phyloP scores from a whole-genome alignment of 108 stramenopile genomes.

The Halocafeteria seosinensis region DNA sequence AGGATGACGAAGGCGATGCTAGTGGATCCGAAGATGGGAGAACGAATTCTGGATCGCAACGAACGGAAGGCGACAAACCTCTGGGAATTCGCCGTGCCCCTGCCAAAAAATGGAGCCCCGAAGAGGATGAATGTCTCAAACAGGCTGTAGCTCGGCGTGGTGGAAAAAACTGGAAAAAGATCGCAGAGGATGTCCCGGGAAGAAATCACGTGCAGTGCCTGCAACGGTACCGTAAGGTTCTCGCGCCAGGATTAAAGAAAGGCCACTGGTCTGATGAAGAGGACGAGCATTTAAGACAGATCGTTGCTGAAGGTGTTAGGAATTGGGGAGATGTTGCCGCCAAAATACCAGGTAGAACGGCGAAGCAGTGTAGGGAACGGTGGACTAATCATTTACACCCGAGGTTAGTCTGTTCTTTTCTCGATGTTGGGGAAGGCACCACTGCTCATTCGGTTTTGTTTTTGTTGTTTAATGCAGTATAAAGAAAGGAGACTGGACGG shows the following conservation, averaged over 20 bases:
- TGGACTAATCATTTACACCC: conserved; percentile 77
- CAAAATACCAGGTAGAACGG: conserved; percentile 75
- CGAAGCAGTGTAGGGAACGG: conserved; percentile 94
- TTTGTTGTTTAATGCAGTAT: too few species aligned
- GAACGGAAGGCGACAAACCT: too few species aligned
- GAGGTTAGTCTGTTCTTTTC: too few species aligned
- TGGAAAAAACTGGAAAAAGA: conserved; percentile 17
- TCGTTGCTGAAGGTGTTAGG: not conserved
- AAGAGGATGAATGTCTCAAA: conserved; percentile 13
- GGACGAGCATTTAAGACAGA: not conserved
- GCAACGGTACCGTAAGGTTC: conserved; percentile 23
- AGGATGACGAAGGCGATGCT: too few species aligned
- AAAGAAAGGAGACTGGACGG: conserved; percentile 63
- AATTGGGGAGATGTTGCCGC: conserved; percentile 70
- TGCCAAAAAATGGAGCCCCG: conserved; percentile 14
- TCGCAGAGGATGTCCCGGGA: conserved; percentile 13
- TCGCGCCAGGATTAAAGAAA: conserved; percentile 17
- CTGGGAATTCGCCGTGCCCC: not conserved
- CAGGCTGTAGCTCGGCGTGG: conserved; percentile 13
- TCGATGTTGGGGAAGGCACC: too few species aligned
- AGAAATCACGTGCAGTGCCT: conserved; percentile 23
- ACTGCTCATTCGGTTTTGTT: too few species aligned
- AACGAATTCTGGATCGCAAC: too few species aligned
- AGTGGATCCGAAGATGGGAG: too few species aligned
- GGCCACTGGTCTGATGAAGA: conserved; percentile 22